phyloP scores from a whole-genome alignment of 805 yeast species.

The Candida morakotiae region DNA sequence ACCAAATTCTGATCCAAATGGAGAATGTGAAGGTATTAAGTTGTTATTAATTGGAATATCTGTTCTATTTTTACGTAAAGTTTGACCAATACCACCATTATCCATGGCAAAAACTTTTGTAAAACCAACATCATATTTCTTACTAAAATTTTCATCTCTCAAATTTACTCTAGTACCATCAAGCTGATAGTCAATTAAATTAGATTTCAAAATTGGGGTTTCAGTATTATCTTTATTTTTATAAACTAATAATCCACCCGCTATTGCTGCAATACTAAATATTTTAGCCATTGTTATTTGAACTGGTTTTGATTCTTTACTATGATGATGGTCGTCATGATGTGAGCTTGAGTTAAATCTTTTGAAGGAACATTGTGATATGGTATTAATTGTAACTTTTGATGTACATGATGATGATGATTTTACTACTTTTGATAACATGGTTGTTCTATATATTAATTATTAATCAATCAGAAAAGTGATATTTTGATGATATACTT shows the following conservation, averaged over 20 bases:
- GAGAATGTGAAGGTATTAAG: slow-evolving; percentile 39
- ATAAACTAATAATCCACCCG: slow-evolving; percentile 33
- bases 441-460: no score
- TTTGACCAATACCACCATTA: slow-evolving; percentile 44
- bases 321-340: slow-evolving; percentile 11
- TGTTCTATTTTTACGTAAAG: slow-evolving; percentile 18
- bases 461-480: no score
- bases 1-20: slow-evolving; percentile 38
- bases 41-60: slow-evolving; percentile 21
- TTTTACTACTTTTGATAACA: slow-evolving; percentile 12
- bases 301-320: slow-evolving; percentile 16
- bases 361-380: slow-evolving; percentile 9
- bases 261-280: slow-evolving; percentile 37
- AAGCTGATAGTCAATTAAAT: slow-evolving; percentile 30
- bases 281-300: slow-evolving; percentile 40
- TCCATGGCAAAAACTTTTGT: slow-evolving; percentile 39
- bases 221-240: slow-evolving; percentile 26
- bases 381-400: slow-evolving; percentile 3
- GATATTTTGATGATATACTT: background rate
- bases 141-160: slow-evolving; percentile 34
- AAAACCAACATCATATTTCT: slow-evolving; percentile 39
- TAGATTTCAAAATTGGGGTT: slow-evolving; percentile 35
- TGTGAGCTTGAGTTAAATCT: slow-evolving; percentile 17
- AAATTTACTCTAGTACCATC: slow-evolving; percentile 26
- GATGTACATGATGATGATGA: background rate